These are phyloP conservation scores for Colletotrichum sp. DNA, from an alignment of 2,329 filamentous ascomycete species.

Conservation along the genomic window DNA sequence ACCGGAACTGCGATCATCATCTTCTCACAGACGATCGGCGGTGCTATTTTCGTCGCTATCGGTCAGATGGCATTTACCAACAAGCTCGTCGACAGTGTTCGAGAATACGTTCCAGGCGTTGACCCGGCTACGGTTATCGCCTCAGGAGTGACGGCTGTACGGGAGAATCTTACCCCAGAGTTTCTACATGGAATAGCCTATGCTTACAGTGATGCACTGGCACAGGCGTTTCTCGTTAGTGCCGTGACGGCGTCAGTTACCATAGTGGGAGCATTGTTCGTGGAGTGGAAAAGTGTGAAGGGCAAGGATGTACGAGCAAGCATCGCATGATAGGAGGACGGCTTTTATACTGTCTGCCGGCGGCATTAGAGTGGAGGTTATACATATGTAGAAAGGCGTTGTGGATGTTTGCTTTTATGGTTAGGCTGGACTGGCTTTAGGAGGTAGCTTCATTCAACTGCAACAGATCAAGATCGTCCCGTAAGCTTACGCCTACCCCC, in stretches of 20 bases:
- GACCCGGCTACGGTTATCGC: slow-evolving; percentile 35
- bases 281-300: slow-evolving; percentile 63
- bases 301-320: slow-evolving; percentile 49
- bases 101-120: slow-evolving; percentile 36
- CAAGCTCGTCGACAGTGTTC: slow-evolving; percentile 43
- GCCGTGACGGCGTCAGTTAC: slow-evolving; percentile 49
- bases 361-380: neutral
- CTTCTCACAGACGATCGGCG: slow-evolving; percentile 48
- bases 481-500: neutral
- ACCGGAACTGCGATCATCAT: slow-evolving; percentile 51
- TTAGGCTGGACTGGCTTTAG: neutral
- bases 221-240: slow-evolving; percentile 45
- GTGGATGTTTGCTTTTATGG: neutral
- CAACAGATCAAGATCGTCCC: neutral
- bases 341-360: neutral
- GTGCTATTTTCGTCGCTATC: slow-evolving; percentile 55
- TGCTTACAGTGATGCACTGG: slow-evolving; percentile 51
- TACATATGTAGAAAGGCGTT: neutral
- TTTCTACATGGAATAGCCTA: slow-evolving; percentile 37
- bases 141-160: slow-evolving; percentile 43
- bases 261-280: slow-evolving; percentile 44
- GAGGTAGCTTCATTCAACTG: neutral
- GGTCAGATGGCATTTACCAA: slow-evolving; percentile 58
- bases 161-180: slow-evolving; percentile 29
- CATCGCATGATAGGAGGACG: neutral